Percentiles rank a stretch among this genome's conserved stretches.
These are phyloP conservation scores for Ricinus communis DNA, from an alignment of 345 rosid genomes.

Conservation along the genomic window DNA sequence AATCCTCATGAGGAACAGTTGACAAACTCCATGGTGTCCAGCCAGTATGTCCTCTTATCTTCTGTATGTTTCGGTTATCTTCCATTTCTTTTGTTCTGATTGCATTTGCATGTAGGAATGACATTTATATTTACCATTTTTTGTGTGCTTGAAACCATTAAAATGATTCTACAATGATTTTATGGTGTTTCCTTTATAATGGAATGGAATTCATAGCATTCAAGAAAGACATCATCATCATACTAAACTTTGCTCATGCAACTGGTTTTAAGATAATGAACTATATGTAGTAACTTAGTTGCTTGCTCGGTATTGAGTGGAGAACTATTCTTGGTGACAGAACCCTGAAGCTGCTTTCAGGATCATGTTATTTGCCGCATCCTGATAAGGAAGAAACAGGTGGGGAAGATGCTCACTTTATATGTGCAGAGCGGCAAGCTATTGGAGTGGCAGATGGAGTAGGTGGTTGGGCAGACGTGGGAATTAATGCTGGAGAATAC, in stretches of 20 bases:
- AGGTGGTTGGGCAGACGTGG: slow-evolving; percentile 36
- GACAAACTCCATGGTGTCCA: slow-evolving; percentile 37
- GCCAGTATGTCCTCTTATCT: slow-evolving; percentile 46
- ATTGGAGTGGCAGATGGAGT: slow-evolving; percentile 39
- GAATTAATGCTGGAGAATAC: slow-evolving; percentile 29
- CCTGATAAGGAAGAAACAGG: slow-evolving; percentile 37
- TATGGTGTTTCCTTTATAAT: neutral
- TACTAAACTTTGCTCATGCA: slow-evolving; percentile 3
- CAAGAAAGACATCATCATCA: neutral
- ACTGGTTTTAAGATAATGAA: neutral
- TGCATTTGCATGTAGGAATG: neutral
- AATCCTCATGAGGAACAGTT: slow-evolving; percentile 48
- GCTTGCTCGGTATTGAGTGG: slow-evolving; percentile 22
- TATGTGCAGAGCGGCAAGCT: slow-evolving; percentile 22
- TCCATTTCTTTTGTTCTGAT: slow-evolving; percentile 9
- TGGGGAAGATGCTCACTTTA: slow-evolving; percentile 36
- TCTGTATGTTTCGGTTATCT: slow-evolving; percentile 3
- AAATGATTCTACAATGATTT: neutral
- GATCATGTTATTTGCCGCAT: slow-evolving; percentile 36
- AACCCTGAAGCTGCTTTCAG: slow-evolving; percentile 28
- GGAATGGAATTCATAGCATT: neutral
- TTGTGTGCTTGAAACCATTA: neutral
- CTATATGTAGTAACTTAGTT: slow-evolving; percentile 7
- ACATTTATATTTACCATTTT: neutral
- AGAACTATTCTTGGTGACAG: slow-evolving; percentile 17